These are phyloP conservation scores for Hibiscus syriacus DNA, from an alignment of 345 rosid genomes.

Conservation along the genomic window DNA sequence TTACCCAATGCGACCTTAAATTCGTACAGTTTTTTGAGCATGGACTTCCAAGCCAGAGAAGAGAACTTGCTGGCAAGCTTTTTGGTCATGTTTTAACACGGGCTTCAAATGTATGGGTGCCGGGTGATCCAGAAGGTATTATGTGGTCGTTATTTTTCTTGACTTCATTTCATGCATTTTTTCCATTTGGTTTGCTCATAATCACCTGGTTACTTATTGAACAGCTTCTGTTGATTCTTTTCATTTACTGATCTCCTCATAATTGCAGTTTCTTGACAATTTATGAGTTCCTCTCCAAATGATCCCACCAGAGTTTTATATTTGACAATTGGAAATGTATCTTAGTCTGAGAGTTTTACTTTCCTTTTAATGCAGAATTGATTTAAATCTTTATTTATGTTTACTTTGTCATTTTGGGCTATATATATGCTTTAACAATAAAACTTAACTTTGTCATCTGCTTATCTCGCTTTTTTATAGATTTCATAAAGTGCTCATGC, in stretches of 20 bases:
- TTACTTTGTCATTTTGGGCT: not conserved
- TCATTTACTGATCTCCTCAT: not conserved
- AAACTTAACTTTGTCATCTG: not conserved
- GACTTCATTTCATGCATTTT: not conserved
- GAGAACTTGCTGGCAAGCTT: constrained; percentile 49
- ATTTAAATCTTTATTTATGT: not conserved
- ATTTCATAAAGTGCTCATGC: too few relatives aligned
- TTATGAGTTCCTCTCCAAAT: too few relatives aligned
- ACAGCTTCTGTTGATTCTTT: not conserved
- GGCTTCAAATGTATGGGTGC: constrained; percentile 69
- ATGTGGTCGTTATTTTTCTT: not conserved
- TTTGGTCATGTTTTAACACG: constrained; percentile 47
- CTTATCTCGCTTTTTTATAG: too few relatives aligned
- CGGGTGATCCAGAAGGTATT: constrained; percentile 65
- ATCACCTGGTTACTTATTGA: not conserved
- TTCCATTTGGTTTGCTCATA: not conserved
- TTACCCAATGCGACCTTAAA: not conserved
- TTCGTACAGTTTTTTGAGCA: constrained; percentile 53
- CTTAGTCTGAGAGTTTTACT: too few relatives aligned
- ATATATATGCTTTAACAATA: too few relatives aligned
- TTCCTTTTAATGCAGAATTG: not conserved
- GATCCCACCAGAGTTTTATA: not conserved
- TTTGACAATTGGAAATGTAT: too few relatives aligned
- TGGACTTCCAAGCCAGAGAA: constrained; percentile 43
- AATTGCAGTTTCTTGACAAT: not conserved